Base-by-base conservation (phyloP, 2,329 filamentous ascomycete genomes). In the Aspergillus fumigatus region DNA sequence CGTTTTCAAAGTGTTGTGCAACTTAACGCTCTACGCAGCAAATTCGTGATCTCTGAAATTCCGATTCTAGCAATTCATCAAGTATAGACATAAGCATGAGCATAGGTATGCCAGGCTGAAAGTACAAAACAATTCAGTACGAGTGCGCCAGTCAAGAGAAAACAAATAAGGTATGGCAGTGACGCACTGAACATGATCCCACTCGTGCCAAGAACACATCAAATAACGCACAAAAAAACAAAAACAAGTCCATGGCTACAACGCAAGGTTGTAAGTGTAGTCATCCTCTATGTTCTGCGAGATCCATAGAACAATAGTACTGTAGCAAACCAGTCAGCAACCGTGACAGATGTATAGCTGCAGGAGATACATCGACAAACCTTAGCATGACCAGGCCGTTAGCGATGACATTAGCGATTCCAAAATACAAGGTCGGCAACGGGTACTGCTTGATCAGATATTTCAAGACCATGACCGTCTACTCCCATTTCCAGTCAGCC, bases 211-310 rank as follows among this genome's bases (percentile, higher is more conserved):
- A 23, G 29, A 27, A 17, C 14, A 38, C 5, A 40, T 11, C n/a
- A 23, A 49, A n/a, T 21, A 26, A 6, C 38, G 32, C 32, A 38
- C 11, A 41, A 23, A n/a, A 23, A 35, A 52, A 45, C 45, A 23
- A 38, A 38, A 32, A 38, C 1, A 14, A 38, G 32, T 17, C 21
- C 27, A 25, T 29, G 11, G 29, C 32, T 65, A 88, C 61, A 88
- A 79, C 51, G 85, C 83, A 59, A 88, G 74, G 65, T 84, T 88
- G 72, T 88, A 88, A 29, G 85, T 87, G 70, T 88, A 88, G 66
- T 88, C 86, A 65, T 88, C 86, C 70, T 88, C 86, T 75, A 88
- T 87, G 66, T 88, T 88, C 77, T 88, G 86, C 52, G 84, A 85
- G 27, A 88, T 79, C 86, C 86, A 88, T 35, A 88, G 79, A 40